Evolutionary conservation across 2,329 filamentous ascomycete genomes (phyloP), one percentile per base, ranked within the genome.

Genomic region (Acephala macrosclerotiorum): DNA sequence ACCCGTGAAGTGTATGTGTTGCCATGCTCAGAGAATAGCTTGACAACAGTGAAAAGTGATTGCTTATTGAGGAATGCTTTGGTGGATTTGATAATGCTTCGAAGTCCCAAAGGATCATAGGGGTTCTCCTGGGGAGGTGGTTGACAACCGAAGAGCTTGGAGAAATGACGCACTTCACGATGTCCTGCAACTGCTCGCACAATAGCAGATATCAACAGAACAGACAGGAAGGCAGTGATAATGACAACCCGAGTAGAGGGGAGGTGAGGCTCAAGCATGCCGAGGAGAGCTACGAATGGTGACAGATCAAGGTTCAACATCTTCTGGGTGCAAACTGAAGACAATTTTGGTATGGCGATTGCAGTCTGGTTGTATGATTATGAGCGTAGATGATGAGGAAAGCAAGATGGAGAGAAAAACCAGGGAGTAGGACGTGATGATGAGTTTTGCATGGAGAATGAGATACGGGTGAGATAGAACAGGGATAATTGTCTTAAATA

Each of bases 1-100:
- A 60, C 29, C 2, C 58, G 40, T 1, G 42, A 35, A 9, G 40
- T 35, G 25, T 42, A 60, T 18, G 58, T 60, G 45, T 60, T 20
- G 16, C 58, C 58, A 38, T 49, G n/a, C 35, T 60, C 25, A 11
- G 35, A n/a, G 58, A 49, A 36, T 18, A 60, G 45, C 5, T 51
- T 16, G 42, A 51, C 14, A 2, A 29, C 26, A 18, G 26, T 49
- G n/a, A 22, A 16, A 36, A 60, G 45, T 1, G 58, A 29, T 35
- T 38, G 26, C 7, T 60, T 40, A 14, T 60, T 60, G 22, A 49
- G 22, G 35, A 60, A 42, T 7, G n/a, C 12, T 4, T 25, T 29
- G 9, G 45, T 51, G 9, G 42, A 60, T 14, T 7, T 18, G 26
- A 60, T 35, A 4, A 60, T 51, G 8, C 51, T 60, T 33, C 29